These are phyloP conservation scores for Waltergamsia citrina DNA, from an alignment of 2,329 filamentous ascomycete species.

Conservation along the genomic window DNA sequence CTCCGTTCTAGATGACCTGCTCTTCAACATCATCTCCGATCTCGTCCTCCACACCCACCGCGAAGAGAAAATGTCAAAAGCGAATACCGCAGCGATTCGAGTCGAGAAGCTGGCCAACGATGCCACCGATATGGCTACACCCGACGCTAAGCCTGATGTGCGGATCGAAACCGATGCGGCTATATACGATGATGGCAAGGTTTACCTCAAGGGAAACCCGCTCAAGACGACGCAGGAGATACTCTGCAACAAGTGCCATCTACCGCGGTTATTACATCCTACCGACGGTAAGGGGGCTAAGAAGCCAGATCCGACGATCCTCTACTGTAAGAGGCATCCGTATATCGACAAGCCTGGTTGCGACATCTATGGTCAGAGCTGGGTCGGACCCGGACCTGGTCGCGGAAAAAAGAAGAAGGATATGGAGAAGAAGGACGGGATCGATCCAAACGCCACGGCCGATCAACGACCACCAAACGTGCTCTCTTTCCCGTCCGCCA, in stretches of 20 bases:
- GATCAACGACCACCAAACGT: constrained; percentile 52
- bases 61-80: constrained; percentile 67
- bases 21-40: constrained; percentile 71
- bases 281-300: constrained; percentile 59
- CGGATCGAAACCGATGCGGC: constrained; percentile 58
- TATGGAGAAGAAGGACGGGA: constrained; percentile 50
- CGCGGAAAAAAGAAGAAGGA: constrained; percentile 75
- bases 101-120: constrained; percentile 53
- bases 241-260: constrained; percentile 63
- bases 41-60: constrained; percentile 66
- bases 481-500: constrained; percentile 54
- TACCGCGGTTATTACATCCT: constrained; percentile 64
- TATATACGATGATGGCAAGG: constrained; percentile 59
- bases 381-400: constrained; percentile 60
- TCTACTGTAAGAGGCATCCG: constrained; percentile 72
- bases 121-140: constrained; percentile 39
- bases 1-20: constrained; percentile 61
- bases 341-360: constrained; percentile 68
- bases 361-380: constrained; percentile 77
- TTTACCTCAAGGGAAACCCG: constrained; percentile 62
- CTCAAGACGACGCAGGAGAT: constrained; percentile 63
- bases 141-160: constrained; percentile 45
- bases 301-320: constrained; percentile 55
- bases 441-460: constrained; percentile 35
- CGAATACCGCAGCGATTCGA: constrained; percentile 52